Evolutionary conservation across 306 rosid species (phyloP), one percentile per base, ranked within the genome.

Genomic region (Luffa acutangula): DNA sequence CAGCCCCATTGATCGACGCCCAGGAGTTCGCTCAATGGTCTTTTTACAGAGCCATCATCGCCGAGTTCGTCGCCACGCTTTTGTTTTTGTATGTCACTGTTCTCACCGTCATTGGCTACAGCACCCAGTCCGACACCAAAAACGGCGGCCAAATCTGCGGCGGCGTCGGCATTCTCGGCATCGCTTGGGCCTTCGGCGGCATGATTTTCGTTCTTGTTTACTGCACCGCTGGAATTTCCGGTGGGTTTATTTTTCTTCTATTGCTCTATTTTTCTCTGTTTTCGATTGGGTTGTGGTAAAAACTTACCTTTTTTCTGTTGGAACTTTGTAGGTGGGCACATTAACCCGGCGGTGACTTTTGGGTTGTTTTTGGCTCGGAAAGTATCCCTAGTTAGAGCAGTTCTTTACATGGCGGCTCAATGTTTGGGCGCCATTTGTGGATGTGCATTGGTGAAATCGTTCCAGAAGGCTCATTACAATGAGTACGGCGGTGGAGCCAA

Each of bases 121-220:
- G 31, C 7, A 56, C 31, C 33, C 84, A 67, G 11, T 34, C 62
- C 20, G 81, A 77, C 42, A 49, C 36, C 2, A 7, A 13, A 11
- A 54, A 56, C 34, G 79, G 67, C 52, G 67, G 67, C 7, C 36
- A 76, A 13, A 21, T 13, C 12, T 82, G 84, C 58, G 78, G 73
- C n/a, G 75, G 78, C 18, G 84, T 82, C 62, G 84, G 84, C 3
- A 59, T 82, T 52, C 66, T 82, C 6, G 84, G 84, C 41, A 59
- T 82, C 12, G 81, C 81, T 13, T 82, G 81, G 84, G 81, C 81
- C 15, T 77, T 82, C 31, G 84, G 84, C 20, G 84, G 84, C 80
- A 82, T 77, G 81, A 82, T 82, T 34, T 82, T 82, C 48, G 52
- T 82, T 20, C 84, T 82, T 15, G 81, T 82, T 42, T 77, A 82